These are phyloP conservation scores for Penicillium hordei DNA, from an alignment of 2,329 filamentous ascomycete genomes.

Conservation along the genomic window DNA sequence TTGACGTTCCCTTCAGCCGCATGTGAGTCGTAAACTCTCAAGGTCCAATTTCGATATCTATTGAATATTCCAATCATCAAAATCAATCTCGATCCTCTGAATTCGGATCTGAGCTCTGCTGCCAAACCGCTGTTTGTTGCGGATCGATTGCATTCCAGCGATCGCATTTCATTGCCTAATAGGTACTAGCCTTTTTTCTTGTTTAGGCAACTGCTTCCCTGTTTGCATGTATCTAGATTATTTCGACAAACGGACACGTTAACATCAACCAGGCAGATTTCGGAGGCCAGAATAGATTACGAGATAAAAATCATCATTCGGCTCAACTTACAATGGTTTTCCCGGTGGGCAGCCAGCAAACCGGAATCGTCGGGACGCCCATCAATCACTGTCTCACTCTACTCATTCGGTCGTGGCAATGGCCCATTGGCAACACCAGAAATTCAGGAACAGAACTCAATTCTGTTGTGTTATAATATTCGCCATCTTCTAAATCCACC, in stretches of 20 bases:
- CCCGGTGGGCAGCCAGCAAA: not conserved
- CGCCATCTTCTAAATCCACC: slow-evolving; percentile 11
- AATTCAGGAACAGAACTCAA: not conserved
- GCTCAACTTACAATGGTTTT: not conserved
- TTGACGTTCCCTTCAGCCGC: not conserved
- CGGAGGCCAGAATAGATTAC: not conserved
- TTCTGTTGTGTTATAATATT: slow-evolving; percentile 4
- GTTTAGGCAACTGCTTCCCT: not conserved
- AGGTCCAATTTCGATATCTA: not conserved
- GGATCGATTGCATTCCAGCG: not conserved
- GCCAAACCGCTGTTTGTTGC: not conserved
- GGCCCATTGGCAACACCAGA: slow-evolving; percentile 1
- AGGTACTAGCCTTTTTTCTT: not conserved
- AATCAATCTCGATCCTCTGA: not conserved
- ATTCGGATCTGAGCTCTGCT: not conserved
- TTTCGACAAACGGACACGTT: not conserved
- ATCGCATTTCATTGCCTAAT: not conserved
- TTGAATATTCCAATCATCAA: too few species aligned
- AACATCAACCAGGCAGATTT: not conserved
- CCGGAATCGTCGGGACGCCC: not conserved
- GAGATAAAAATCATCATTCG: not conserved
- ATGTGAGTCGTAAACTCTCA: not conserved
- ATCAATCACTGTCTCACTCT: slow-evolving; percentile 1
- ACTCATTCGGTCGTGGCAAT: slow-evolving; percentile 10
- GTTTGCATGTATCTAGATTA: not conserved